Base-by-base conservation (phyloP, 495 filamentous ascomycete species). In the Mytilinidion resinicola region DNA sequence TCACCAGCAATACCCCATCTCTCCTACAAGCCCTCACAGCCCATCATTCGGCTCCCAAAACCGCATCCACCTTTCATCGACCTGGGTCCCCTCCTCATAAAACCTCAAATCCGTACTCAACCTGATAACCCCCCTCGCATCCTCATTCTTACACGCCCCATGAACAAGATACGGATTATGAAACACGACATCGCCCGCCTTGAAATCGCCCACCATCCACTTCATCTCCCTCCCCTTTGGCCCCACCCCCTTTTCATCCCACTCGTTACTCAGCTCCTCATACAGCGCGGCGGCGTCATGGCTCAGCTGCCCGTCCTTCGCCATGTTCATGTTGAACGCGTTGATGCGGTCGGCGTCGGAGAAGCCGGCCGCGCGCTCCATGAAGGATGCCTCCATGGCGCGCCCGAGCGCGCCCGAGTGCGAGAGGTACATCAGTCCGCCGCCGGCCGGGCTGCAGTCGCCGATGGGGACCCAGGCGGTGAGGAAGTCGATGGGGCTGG, bases 111-210 rank as follows among this genome's bases (percentile, higher is more conserved):
- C 81, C 7, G 80, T 83, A 11, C 77, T 78, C 30, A 84, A 73
- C 10, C 81, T 72, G 47, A 84, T 83, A 0, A 78, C 70, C 61
- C 78, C 76, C n/a, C 77, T 68, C 0, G 70, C 72, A 60, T 83
- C 80, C 51, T 83, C 73, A 56, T 83, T 85, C 39, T 80, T 70
- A 4, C 75, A 77, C 7, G 76, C 78, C 0, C 77, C 79, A 59
- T 84, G 82, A 43, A 84, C 80, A 68, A 74, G 72, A 63, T 79
- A 81, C 36, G 80, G 79, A 46, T 79, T 79, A 58, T 84, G 82
- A 37, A 83, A 69, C 4, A 83, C 80, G 14, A 84, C 78, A 71
- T 85, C 81, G 0, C 82, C 82, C n/a, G 82, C 81, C 51, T 82
- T 77, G 61, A 77, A 85, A 53, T 73, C 71, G 9, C 77, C 76